Conservation (phyloP, 768 basidiomycete genomes). For the Lepiota venenata region DNA sequence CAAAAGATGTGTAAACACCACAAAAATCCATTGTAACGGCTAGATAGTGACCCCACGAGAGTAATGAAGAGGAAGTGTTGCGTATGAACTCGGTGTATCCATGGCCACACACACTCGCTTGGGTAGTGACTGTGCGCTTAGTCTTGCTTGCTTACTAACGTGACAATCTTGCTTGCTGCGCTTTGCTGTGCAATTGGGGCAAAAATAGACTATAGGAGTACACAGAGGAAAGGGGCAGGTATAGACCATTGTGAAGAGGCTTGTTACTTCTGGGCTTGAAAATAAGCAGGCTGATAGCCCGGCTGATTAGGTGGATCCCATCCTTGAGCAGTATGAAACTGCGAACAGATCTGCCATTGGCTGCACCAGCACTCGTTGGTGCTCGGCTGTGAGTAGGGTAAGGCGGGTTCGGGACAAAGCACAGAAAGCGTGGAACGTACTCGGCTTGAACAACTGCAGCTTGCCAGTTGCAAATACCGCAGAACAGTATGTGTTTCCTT, state of each 20-base stretch:
- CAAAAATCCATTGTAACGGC: constrained; percentile 1
- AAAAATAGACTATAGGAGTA: no score
- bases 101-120: not conserved
- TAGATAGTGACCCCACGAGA: not conserved
- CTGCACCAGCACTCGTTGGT: not conserved
- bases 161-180: no score
- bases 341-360: not conserved
- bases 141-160: no score
- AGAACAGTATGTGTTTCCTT: constrained; percentile 64
- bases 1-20: not conserved
- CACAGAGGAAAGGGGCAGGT: not conserved
- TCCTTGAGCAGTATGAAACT: constrained; percentile 20
- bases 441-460: constrained; percentile 42
- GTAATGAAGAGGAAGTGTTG: not conserved
- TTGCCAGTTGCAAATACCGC: constrained; percentile 68
- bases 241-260: not conserved
- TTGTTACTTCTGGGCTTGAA: constrained; percentile 19
- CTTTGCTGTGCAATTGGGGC: no score
- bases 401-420: not conserved
- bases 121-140: no score
- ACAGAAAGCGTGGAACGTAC: constrained; percentile 25
- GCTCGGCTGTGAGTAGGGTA: not conserved
- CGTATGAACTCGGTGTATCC: not conserved
- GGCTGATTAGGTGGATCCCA: constrained; percentile 29
- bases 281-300: constrained; percentile 40